Percentiles rank a stretch among this genome's conserved stretches.
Conservation (phyloP, 257 asterid genomes). For the Fraxinus cuspidata region DNA sequence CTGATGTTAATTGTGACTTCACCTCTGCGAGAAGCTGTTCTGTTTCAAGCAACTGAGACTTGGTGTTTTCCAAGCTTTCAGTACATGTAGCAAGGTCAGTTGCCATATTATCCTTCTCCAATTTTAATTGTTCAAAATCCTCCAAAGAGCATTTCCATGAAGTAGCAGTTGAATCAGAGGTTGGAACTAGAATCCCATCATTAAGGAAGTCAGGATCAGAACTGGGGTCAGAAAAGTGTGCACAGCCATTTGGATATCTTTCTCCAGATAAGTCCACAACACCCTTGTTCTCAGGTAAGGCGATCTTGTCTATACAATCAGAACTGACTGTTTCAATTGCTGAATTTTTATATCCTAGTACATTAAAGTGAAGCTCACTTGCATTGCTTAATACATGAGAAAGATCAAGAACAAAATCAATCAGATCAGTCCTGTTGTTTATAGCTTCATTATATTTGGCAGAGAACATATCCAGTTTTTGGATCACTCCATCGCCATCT, state of each 20-base stretch:
- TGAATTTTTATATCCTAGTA: slow-evolving; percentile 66
- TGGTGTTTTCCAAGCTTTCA: slow-evolving; percentile 63
- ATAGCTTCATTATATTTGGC: slow-evolving; percentile 54
- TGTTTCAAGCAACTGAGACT: slow-evolving; percentile 64
- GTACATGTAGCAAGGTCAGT: slow-evolving; percentile 59
- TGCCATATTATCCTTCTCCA: slow-evolving; percentile 66
- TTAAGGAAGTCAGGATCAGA: slow-evolving; percentile 79
- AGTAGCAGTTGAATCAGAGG: slow-evolving; percentile 58
- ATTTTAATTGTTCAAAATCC: slow-evolving; percentile 79
- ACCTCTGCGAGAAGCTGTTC: slow-evolving; percentile 76
- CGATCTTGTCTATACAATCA: slow-evolving; percentile 91
- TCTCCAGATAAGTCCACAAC: slow-evolving; percentile 50
- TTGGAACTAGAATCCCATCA: slow-evolving; percentile 75
- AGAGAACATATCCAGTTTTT: slow-evolving; percentile 49
- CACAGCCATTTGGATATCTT: slow-evolving; percentile 55
- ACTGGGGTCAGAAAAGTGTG: slow-evolving; percentile 69
- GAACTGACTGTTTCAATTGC: slow-evolving; percentile 70
- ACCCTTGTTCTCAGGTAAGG: slow-evolving; percentile 75
- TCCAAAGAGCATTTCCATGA: slow-evolving; percentile 81
- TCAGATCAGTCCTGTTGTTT: slow-evolving; percentile 39
- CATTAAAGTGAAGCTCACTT: slow-evolving; percentile 68
- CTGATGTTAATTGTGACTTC: slow-evolving; percentile 69
- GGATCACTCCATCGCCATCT: slow-evolving; percentile 53
- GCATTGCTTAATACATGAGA: slow-evolving; percentile 68
- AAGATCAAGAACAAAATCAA: slow-evolving; percentile 65